Evolutionary conservation across 208 protist genomes (phyloP), one percentile per base, ranked within the genome.

Genomic region (Porcisia deanei): DNA sequence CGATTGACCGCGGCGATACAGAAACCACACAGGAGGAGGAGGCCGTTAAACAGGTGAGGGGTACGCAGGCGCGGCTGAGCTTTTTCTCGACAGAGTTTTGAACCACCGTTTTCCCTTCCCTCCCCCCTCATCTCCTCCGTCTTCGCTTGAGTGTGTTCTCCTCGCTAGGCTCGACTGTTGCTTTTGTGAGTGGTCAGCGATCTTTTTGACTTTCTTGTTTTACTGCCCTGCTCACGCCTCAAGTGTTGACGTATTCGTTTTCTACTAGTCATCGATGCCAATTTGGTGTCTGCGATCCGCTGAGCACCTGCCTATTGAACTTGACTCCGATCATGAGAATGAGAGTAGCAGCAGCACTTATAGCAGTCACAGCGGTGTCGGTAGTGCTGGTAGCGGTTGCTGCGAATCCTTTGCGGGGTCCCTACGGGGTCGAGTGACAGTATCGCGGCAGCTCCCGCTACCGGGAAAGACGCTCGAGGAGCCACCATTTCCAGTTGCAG

Each of bases 291-390:
- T 68, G 8, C 63, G 59, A 58, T 34, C 58, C 9, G 45, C 72
- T 4, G 73, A 57, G 14, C 72, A 58, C 0, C 10, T 37, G 37
- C 41, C 72, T n/a, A 66, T 82, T 5, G 72, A 82, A 66, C 72
- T 82, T 25, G 41, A 64, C 52, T 82, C 77, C 7, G 72, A 77
- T 41, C 66, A 77, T 22, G 73, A 77, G 45, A 67, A 73, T 57
- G 34, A 52, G 7, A 52, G 63, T 41, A 74, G 57, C 22, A 81
- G 72, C 60, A 75, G 65, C 37, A 71, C 39, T 22, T 5, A 7
- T 6, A 54, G 64, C 43, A 25, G n/a, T 3, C 37, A 49, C 70
- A 75, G 58, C 53, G 37, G 70, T 61, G 57, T 61, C 30, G 70
- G 55, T 45, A 41, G 30, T 30, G 30, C 43, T 1, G 49, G 16